A percentile compares a stretch with the other conserved stretches of the same genome.
phyloP scores from a whole-genome alignment of 768 basidiomycete genomes.

The Lactarius tabidus region DNA sequence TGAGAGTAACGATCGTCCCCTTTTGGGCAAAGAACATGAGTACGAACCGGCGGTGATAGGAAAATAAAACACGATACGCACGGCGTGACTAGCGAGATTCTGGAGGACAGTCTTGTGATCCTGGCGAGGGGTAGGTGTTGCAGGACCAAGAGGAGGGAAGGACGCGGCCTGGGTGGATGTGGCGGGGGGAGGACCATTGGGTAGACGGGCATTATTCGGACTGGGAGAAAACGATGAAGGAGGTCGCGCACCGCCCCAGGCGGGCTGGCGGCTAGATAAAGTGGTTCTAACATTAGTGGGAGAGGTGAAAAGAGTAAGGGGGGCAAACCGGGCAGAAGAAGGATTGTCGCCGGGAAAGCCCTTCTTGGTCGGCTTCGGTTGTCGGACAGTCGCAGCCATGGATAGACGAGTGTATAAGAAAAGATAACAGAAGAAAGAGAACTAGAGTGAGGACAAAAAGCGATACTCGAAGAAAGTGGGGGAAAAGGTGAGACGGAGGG shows the following conservation, averaged over 20 bases:
- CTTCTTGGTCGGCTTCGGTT: constrained; percentile 60
- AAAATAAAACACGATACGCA: constrained; percentile 34
- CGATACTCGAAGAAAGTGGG: constrained; percentile 22
- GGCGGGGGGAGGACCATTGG: constrained; percentile 39
- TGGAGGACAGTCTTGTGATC: constrained; percentile 49
- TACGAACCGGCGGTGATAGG: background rate
- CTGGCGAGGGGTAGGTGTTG: constrained; percentile 33
- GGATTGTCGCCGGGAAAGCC: constrained; percentile 48
- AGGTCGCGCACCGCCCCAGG: constrained; percentile 66
- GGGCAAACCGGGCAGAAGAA: constrained; percentile 42
- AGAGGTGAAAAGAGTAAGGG: constrained; percentile 23
- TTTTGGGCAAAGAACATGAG: constrained; percentile 28
- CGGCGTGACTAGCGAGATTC: constrained; percentile 56
- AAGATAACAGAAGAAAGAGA: constrained; percentile 34
- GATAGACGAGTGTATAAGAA: constrained; percentile 26
- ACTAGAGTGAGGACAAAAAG: constrained; percentile 33
- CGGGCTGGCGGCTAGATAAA: constrained; percentile 39
- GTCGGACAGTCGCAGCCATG: constrained; percentile 38
- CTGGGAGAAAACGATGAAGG: constrained; percentile 68
- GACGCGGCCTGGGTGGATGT: constrained; percentile 26
- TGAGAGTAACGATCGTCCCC: constrained; percentile 74
- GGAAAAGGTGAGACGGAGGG: constrained; percentile 12
- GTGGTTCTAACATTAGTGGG: background rate
- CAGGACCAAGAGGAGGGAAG: constrained; percentile 41
- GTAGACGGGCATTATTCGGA: constrained; percentile 39